Base-by-base conservation (phyloP, 805 yeast species). In the Priceomyces carsonii region DNA sequence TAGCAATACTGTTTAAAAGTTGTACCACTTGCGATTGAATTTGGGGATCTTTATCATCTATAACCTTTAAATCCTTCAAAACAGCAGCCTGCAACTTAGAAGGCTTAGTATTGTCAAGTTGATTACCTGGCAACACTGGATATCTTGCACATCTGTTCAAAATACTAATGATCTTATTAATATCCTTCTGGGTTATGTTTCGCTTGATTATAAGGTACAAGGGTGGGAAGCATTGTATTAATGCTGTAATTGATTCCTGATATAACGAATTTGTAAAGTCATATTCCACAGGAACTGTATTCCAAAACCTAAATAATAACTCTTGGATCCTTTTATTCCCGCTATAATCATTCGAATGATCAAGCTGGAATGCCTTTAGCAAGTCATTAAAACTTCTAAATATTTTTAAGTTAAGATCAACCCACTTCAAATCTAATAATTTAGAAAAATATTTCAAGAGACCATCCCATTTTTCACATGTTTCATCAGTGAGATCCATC, bases 91-190 rank as follows among this genome's bases (percentile, higher is more conserved):
- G 98, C 27, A 91, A 60, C 7, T 71, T 67, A 0, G 96, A 77
- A 16, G 73, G 75, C 13, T 58, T 55, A 14, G 17, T 50, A 26
- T 67, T 62, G 52, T 88, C 96, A 3, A 62, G 54, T 21, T 66
- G 66, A 43, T 67, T 69, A 19, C 68, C 77, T 6, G 88, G 84
- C 23, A 87, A 63, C 8, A 84, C 70, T 1, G 95, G 95, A 55
- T 84, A 88, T 26, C 85, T 64, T 1, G 85, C 77, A 38, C 88
- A 78, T 10, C 79, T 68, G 47, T 77, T 77, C 50, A 91, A 71
- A 4, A 80, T 60, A n/a, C 62, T 63, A 23, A 87, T 56, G n/a
- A 84, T 65, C 15, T 56, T 63, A 27, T 67, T 74, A n/a, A 79
- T 64, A 57, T 54, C 69, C 15, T 37, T 59, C 18, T 44, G 48